Evolutionary conservation across 2,329 filamentous ascomycete species (phyloP), one percentile per base, ranked within the genome.

Genomic region (Sarocladium kiliense): DNA sequence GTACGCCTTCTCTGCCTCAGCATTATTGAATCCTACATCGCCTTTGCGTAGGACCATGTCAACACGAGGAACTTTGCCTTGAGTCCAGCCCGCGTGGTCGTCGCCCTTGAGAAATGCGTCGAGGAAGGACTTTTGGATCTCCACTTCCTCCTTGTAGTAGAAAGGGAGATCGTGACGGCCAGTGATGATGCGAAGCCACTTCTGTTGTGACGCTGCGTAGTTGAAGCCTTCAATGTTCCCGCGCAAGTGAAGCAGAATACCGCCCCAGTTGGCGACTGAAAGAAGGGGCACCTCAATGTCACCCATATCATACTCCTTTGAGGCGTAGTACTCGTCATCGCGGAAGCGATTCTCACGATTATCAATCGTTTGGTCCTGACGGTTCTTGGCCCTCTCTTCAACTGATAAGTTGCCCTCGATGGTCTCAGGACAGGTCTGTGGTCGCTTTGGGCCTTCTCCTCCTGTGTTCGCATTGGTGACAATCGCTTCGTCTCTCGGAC

Each of bases 91-190:
- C 0, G 73, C 73, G 0, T 73, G 71, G 61, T 89, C 87, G 0
- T 88, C 76, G 1, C 76, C 82, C 60, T 88, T 89, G 34, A 90
- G 74, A 63, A 90, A 90, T 0, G 86, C 86, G 57, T 88, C 84
- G 0, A 89, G 70, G 65, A 90, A 90, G 59, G 79, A 82, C 47
- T 74, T 76, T 63, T 89, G 87, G 0, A 89, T 61, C 58, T 86
- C 82, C 0, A 87, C 85, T 58, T 88, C 83, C 49, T 88, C 82
- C 1, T 78, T 67, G 64, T 88, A 88, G 69, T 88, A 90, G 65
- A 89, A 89, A 0, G 86, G 86, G 1, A 89, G 72, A 61, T 89
- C 86, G 58, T 90, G 86, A 0, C 87, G 77, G 2, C 87, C 86
- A 0, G 80, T 84, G 63, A 89, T 86, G 65, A 88, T 82, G 6